Conservation (phyloP, 2,329 filamentous ascomycete species). For the Xylaria sp. region DNA sequence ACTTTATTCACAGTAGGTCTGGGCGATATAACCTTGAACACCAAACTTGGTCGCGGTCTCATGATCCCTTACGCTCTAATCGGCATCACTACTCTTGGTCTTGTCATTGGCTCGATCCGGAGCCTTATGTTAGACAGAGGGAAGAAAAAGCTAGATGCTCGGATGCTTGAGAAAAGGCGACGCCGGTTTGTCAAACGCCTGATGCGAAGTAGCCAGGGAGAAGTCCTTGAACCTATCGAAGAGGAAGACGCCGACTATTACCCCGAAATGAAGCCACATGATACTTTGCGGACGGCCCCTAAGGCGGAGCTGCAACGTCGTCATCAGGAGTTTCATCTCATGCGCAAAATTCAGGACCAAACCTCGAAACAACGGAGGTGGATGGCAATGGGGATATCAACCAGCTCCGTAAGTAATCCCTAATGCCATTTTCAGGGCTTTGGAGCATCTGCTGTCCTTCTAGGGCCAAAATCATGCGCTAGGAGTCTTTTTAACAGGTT, state of each 20-base stretch:
- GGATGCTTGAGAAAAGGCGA: slow-evolving; percentile 70
- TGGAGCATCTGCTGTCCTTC: not conserved
- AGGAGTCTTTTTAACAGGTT: not conserved
- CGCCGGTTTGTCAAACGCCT: slow-evolving; percentile 60
- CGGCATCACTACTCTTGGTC: slow-evolving; percentile 85
- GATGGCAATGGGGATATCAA: slow-evolving; percentile 76
- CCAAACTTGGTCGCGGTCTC: slow-evolving; percentile 72
- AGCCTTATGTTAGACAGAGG: slow-evolving; percentile 71
- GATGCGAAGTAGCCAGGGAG: slow-evolving; percentile 57
- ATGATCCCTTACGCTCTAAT: slow-evolving; percentile 86
- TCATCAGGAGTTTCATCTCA: slow-evolving; percentile 78
- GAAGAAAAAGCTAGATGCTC: slow-evolving; percentile 63
- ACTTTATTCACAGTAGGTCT: slow-evolving; percentile 74
- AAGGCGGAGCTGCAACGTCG: slow-evolving; percentile 68
- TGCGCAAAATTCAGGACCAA: slow-evolving; percentile 80
- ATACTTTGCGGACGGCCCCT: slow-evolving; percentile 39
- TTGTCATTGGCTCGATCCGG: slow-evolving; percentile 84
- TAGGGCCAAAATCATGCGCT: not conserved
- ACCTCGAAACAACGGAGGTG: slow-evolving; percentile 76
- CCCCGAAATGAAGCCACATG: slow-evolving; percentile 35
- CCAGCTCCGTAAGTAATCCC: slow-evolving; percentile 56
- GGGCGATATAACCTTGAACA: slow-evolving; percentile 63
- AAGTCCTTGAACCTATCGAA: slow-evolving; percentile 62
- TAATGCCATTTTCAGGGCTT: not conserved
- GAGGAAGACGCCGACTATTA: slow-evolving; percentile 39